Base-by-base conservation (phyloP, 768 basidiomycete species). In the Tephrocybe rancida region DNA sequence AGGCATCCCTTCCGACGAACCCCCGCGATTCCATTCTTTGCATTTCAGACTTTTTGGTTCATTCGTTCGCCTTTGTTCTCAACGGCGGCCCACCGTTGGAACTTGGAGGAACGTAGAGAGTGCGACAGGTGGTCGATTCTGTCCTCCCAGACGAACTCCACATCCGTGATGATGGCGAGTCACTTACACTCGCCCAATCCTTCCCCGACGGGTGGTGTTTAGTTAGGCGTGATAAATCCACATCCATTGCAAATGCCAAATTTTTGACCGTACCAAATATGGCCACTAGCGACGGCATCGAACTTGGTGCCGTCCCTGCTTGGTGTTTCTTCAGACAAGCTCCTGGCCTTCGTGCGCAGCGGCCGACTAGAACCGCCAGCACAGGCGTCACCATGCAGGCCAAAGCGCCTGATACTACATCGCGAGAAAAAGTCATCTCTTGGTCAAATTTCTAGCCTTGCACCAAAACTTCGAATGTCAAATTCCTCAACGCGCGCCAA, bases 201-300 rank as follows among this genome's bases (percentile, higher is more conserved):
- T 88, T 85, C 60, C 86, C 90, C 54, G 90, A 92, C 52, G 90
- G 88, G 1, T 92, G 90, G 90, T 89, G 86, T 60, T 75, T 88
- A 47, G 86, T 88, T 47, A 83, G 81, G 18, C 74, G 86, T 25
- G 81, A 86, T 55, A 65, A 63, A 41, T 55, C 58, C 54, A 63
- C 68, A 22, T 61, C 71, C 22, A 61, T 68, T n/a, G 51, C 67
- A 5, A 61, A 59, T 24, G 60, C 73, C 7, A 74, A 74, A 58
- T 78, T 77, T 0, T 51, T 78, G 34, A 80, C 80, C 62, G 71
- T 69, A 51, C 65, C 70, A 10, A 57, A 66, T 5, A 50, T 51
- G 30, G 61, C 50, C 21, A 49, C 54, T 42, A 65, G 64, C 45
- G 72, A 70, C 18, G 74, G 80, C 37, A 72, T 85, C 30, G 88